Evolutionary conservation across 495 filamentous ascomycete species (phyloP).

Genomic region (Tuber calosporum): DNA sequence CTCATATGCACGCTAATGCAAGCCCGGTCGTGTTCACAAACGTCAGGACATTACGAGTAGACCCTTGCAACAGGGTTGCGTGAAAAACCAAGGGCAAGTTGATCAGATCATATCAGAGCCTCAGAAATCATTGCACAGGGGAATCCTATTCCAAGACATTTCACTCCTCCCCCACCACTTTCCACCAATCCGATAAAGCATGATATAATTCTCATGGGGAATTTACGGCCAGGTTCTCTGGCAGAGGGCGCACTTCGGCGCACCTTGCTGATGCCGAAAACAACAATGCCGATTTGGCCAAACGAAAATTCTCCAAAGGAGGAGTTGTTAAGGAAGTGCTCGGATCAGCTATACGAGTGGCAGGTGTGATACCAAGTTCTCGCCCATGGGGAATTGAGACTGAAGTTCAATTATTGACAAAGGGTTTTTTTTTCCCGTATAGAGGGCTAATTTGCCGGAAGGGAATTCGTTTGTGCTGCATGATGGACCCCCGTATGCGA

Average conservation of each 20-base stretch:
- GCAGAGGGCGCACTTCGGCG: slow-evolving; percentile 26
- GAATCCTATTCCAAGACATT: not conserved
- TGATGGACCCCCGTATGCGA: slow-evolving; percentile 96
- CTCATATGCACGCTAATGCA: too few species aligned
- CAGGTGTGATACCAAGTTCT: slow-evolving; percentile 50
- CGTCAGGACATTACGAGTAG: too few species aligned
- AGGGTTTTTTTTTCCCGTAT: slow-evolving; percentile 5
- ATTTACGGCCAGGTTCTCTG: slow-evolving; percentile 1
- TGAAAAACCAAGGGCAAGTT: not conserved
- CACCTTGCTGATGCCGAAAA: slow-evolving; percentile 46
- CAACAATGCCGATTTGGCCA: slow-evolving; percentile 46
- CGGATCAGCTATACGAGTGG: slow-evolving; percentile 85
- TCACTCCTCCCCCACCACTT: not conserved
- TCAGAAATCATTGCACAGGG: slow-evolving; percentile 8
- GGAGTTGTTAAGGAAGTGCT: slow-evolving; percentile 62
- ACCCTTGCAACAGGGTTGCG: not conserved
- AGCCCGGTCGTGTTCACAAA: too few species aligned
- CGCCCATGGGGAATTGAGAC: not conserved
- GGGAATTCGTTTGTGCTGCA: slow-evolving; percentile 69
- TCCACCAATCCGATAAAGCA: not conserved
- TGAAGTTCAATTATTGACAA: not conserved
- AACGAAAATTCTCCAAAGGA: slow-evolving; percentile 43
- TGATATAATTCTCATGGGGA: slow-evolving; percentile 1
- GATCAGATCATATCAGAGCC: slow-evolving; percentile 20
- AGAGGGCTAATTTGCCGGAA: slow-evolving; percentile 47